A percentile compares a stretch with the other conserved stretches of the same genome.
Conservation (phyloP, 2,329 filamentous ascomycete species). For the Fusarium siculi region DNA sequence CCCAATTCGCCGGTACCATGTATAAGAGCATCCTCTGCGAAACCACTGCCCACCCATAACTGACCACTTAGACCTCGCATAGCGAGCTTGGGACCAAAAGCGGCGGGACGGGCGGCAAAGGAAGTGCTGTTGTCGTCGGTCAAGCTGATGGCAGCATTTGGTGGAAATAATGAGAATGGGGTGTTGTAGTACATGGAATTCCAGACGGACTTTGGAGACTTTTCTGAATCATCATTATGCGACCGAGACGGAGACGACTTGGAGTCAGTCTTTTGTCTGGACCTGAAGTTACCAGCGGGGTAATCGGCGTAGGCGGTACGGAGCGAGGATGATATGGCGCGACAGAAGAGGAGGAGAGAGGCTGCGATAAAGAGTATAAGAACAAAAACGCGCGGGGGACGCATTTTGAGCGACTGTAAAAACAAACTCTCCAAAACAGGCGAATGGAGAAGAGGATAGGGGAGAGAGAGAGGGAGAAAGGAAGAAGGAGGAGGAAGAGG, state of each 20-base stretch:
- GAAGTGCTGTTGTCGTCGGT: conserved; percentile 99
- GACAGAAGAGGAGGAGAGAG: conserved; percentile 65
- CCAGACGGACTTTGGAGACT: conserved; percentile 45
- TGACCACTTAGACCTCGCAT: conserved; percentile 83
- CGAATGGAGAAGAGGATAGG: conserved; percentile 2
- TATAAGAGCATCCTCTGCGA: conserved; percentile 78
- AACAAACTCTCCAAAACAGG: conserved; percentile 6
- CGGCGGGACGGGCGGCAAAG: conserved; percentile 91
- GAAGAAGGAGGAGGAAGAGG: conserved; percentile 5
- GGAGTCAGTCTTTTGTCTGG: conserved; percentile 26
- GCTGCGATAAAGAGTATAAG: conserved; percentile 64
- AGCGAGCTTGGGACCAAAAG: conserved; percentile 86
- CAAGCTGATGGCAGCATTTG: conserved; percentile 93
- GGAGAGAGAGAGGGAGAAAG: background rate
- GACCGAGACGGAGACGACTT: conserved; percentile 20
- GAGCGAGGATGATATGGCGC: conserved; percentile 58
- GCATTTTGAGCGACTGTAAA: conserved; percentile 55
- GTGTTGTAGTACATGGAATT: conserved; percentile 75
- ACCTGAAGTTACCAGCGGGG: conserved; percentile 41
- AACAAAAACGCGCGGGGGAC: conserved; percentile 64
- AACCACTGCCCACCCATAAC: conserved; percentile 93
- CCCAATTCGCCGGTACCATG: conserved; percentile 85
- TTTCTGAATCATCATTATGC: conserved; percentile 14
- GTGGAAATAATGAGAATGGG: conserved; percentile 90
- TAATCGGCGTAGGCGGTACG: conserved; percentile 44